phyloP scores from a whole-genome alignment of 2,329 filamentous ascomycete species.

The Trichoderma polysporum region DNA sequence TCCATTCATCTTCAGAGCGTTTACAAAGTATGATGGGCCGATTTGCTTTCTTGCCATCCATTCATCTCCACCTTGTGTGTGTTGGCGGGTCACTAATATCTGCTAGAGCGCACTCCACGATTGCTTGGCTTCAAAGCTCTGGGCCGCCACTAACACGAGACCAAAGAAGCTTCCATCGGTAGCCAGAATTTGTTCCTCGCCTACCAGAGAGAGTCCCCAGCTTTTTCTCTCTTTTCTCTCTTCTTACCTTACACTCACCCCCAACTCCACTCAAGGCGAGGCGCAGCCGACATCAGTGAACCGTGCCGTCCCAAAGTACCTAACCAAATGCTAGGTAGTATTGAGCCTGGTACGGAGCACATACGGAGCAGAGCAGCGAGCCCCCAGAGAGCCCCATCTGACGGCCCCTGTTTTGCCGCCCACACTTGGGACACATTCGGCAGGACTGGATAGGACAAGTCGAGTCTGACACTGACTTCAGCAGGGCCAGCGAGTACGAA shows the following conservation, averaged over 20 bases:
- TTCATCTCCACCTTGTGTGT: not conserved
- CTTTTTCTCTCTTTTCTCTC: not conserved
- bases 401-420: conserved; percentile 10
- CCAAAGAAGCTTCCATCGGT: not conserved
- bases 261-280: conserved; percentile 12
- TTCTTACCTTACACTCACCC: not conserved
- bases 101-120: no score
- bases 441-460: not conserved
- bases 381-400: not conserved
- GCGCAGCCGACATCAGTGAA: conserved; percentile 18
- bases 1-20: not conserved
- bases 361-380: not conserved
- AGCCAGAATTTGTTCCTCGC: not conserved
- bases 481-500: not conserved
- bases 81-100: not conserved
- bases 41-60: not conserved
- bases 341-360: not conserved
- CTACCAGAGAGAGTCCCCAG: not conserved
- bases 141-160: not conserved
- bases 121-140: not conserved
- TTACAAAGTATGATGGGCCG: not conserved
- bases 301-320: not conserved
- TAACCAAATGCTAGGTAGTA: not conserved
- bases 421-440: not conserved
- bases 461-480: conserved; percentile 1